Evolutionary conservation across 176 grass and related monocot species (phyloP).

Genomic region (Eremochloa ophiuroides): DNA sequence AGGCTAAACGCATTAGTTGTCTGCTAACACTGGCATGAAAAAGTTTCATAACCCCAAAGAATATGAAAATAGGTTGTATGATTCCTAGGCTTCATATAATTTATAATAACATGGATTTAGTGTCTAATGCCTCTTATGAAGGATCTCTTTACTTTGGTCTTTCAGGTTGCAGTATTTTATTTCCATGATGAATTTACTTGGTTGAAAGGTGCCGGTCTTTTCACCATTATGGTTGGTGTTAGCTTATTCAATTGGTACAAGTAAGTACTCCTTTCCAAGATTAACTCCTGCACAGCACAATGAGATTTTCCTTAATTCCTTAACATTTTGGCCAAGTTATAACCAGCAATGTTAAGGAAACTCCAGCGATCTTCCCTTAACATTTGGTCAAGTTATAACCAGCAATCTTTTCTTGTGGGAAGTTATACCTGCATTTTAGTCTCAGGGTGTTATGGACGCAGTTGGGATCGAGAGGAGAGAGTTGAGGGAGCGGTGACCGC

Average conservation of each 20-base stretch:
- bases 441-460: no score
- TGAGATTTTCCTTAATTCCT: not conserved
- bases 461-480: no score
- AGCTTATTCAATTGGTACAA: constrained; percentile 99
- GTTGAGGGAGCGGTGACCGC: no score
- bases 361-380: constrained; percentile 19
- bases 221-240: constrained; percentile 90
- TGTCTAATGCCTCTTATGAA: constrained; percentile 18
- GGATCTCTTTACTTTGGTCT: constrained; percentile 11
- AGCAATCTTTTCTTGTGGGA: not conserved
- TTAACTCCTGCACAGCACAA: not conserved
- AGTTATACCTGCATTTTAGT: not conserved
- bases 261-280: constrained; percentile 56
- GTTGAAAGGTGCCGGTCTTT: constrained; percentile 80
- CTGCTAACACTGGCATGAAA: constrained; percentile 1
- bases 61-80: not conserved
- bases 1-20: not conserved
- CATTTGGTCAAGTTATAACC: constrained; percentile 10
- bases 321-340: constrained; percentile 12
- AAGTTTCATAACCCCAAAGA: not conserved
- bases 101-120: not conserved
- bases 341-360: not conserved
- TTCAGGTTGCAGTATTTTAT: constrained; percentile 98
- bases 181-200: constrained; percentile 92
- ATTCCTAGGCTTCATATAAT: constrained; percentile 7